phyloP scores from a whole-genome alignment of 805 yeast genomes.

The Candida xiaguanensis region DNA sequence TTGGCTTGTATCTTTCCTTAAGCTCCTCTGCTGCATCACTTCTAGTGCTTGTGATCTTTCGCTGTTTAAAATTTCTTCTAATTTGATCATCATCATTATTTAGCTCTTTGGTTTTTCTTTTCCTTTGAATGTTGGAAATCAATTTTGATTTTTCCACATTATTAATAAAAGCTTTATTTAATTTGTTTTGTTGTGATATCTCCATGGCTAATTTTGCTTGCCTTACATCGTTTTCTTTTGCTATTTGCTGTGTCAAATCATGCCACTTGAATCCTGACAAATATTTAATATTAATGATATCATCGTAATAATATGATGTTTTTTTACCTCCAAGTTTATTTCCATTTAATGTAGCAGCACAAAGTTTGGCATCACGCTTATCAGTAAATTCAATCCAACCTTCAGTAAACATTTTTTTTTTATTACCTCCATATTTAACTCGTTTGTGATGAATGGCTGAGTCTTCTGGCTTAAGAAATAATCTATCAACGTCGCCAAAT shows the following conservation, averaged over 20 bases:
- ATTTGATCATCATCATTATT: slow-evolving; percentile 26
- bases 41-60: slow-evolving; percentile 62
- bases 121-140: slow-evolving; percentile 61
- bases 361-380: slow-evolving; percentile 83
- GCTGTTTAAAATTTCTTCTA: slow-evolving; percentile 66
- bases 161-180: slow-evolving; percentile 77
- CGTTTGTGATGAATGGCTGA: slow-evolving; percentile 59
- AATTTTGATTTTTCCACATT: slow-evolving; percentile 86
- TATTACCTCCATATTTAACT: slow-evolving; percentile 86
- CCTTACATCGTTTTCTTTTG: slow-evolving; percentile 83
- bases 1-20: slow-evolving; percentile 38
- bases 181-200: slow-evolving; percentile 80
- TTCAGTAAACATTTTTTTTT: slow-evolving; percentile 80
- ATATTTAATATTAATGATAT: slow-evolving; percentile 86
- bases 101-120: slow-evolving; percentile 26
- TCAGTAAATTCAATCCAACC: slow-evolving; percentile 94
- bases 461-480: slow-evolving; percentile 85
- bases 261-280: slow-evolving; percentile 92
- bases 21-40: slow-evolving; percentile 54
- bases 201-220: slow-evolving; percentile 86
- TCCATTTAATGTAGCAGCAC: slow-evolving; percentile 83
- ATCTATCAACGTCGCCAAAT: slow-evolving; percentile 85
- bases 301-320: slow-evolving; percentile 88
- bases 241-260: slow-evolving; percentile 88
- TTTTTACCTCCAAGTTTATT: slow-evolving; percentile 90